These are phyloP conservation scores for Sugiyamaella neomexicana DNA, from an alignment of 1,139 yeast genomes.

Conservation along the genomic window DNA sequence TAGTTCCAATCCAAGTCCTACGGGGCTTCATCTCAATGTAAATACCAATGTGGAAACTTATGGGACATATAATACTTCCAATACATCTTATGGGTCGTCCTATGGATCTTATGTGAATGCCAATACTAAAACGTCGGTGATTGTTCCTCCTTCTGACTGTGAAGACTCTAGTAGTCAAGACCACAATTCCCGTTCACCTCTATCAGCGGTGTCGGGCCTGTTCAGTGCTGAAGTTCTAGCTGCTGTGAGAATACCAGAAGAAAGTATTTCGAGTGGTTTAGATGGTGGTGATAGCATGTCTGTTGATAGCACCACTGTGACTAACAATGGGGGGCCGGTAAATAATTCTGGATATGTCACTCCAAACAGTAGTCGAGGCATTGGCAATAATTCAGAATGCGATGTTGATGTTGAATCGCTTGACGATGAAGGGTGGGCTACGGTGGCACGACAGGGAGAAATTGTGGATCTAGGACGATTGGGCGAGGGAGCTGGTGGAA, in stretches of 20 bases:
- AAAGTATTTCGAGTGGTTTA: conserved; percentile 11
- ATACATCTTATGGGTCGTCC: conserved; percentile 7
- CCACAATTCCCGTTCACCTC: conserved; percentile 21
- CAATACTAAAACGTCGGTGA: neutral
- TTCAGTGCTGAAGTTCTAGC: conserved; percentile 44
- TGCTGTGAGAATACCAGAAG: conserved; percentile 36
- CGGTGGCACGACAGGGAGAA: conserved; percentile 55
- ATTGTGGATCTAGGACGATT: conserved; percentile 64
- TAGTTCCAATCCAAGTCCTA: conserved; percentile 6
- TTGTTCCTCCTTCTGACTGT: conserved; percentile 2
- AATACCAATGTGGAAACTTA: conserved; percentile 13
- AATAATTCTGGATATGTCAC: conserved; percentile 15
- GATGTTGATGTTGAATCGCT: conserved; percentile 59
- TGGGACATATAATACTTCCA: conserved; percentile 2
- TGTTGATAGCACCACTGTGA: conserved; percentile 10
- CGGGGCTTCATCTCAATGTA: conserved; percentile 9
- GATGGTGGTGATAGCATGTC: conserved; percentile 3
- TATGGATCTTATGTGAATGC: conserved; percentile 4
- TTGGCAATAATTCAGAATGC: neutral
- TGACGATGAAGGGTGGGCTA: conserved; percentile 77
- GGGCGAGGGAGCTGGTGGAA: conserved; percentile 96
- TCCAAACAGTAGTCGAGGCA: conserved; percentile 9
- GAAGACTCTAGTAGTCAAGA: neutral
- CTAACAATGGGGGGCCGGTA: conserved; percentile 7
- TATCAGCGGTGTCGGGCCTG: conserved; percentile 32